These are phyloP conservation scores for Xylaria longipes DNA, from an alignment of 495 filamentous ascomycete species.

Conservation along the genomic window DNA sequence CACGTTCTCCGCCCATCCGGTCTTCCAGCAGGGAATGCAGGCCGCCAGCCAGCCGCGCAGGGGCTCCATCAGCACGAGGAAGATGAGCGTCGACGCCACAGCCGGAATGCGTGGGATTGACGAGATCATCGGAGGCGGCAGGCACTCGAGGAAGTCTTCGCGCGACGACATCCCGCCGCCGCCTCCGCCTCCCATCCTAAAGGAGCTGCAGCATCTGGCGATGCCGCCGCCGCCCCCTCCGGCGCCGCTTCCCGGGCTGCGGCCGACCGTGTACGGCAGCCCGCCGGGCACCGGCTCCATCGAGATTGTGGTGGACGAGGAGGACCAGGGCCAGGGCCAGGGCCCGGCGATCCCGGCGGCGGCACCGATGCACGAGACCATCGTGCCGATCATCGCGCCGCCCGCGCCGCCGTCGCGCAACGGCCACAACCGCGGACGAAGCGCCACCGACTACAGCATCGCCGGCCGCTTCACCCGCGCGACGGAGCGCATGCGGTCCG, in stretches of 20 bases:
- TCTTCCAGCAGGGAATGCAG: constrained; percentile 54
- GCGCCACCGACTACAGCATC: constrained; percentile 68
- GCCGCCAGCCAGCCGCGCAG: constrained; percentile 50
- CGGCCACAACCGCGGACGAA: constrained; percentile 70
- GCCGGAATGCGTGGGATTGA: constrained; percentile 60
- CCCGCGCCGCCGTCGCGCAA: constrained; percentile 36
- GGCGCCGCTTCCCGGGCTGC: constrained; percentile 55
- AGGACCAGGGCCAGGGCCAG: constrained; percentile 33
- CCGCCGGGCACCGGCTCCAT: constrained; percentile 68
- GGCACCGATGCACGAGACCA: constrained; percentile 32
- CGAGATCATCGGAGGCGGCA: constrained; percentile 63
- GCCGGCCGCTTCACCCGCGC: constrained; percentile 68
- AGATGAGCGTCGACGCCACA: constrained; percentile 44
- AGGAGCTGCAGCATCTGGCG: constrained; percentile 85
- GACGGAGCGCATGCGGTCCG: constrained; percentile 73
- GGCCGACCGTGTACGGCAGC: constrained; percentile 46
- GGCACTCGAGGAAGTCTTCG: constrained; percentile 41
- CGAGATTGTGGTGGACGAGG: constrained; percentile 75
- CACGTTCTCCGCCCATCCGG: constrained; percentile 47
- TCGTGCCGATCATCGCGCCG: constrained; percentile 44
- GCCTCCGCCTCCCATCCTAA: constrained; percentile 66
- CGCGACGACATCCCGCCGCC: constrained; percentile 57
- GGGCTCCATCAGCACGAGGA: constrained; percentile 40
- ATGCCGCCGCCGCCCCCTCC: constrained; percentile 71
- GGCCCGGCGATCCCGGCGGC: constrained; percentile 36